Percentiles rank a stretch among this genome's conserved stretches.
These are phyloP conservation scores for Botrytis tulipae DNA, from an alignment of 2,329 filamentous ascomycete genomes.

Conservation along the genomic window DNA sequence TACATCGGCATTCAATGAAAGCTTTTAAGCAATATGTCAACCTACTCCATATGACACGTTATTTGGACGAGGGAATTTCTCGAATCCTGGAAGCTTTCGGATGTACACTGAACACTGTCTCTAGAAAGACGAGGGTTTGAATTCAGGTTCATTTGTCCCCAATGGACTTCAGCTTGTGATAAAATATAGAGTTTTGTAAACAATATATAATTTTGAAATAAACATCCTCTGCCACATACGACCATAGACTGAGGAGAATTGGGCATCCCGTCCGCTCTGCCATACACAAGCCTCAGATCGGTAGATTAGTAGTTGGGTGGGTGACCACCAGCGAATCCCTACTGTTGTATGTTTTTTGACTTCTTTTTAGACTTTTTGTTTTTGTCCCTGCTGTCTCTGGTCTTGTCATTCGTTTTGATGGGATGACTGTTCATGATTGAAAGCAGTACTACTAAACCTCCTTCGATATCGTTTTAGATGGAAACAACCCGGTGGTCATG, in stretches of 20 bases:
- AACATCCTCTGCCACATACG: fast-evolving
- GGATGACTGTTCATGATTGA: neutral
- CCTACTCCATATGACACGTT: neutral
- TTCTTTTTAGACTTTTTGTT: neutral
- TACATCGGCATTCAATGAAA: neutral
- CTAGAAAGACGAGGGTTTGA: neutral
- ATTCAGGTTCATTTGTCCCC: neutral
- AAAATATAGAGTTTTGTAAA: neutral
- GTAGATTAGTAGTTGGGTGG: neutral
- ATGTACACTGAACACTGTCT: neutral
- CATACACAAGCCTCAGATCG: neutral
- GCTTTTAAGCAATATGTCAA: neutral
- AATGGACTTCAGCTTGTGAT: fast-evolving
- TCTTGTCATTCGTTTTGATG: neutral
- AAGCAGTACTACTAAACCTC: neutral
- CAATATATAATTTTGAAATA: neutral
- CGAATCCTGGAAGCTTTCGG: neutral
- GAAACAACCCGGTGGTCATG: neutral
- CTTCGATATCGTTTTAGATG: fast-evolving
- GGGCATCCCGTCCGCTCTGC: neutral
- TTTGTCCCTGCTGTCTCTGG: neutral
- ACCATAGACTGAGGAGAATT: neutral
- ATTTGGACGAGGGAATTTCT: neutral
- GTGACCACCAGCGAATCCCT: neutral
- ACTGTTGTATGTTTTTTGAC: neutral